These are phyloP conservation scores for Exserohilum rostratum DNA, from an alignment of 2,329 filamentous ascomycete genomes.

Conservation along the genomic window DNA sequence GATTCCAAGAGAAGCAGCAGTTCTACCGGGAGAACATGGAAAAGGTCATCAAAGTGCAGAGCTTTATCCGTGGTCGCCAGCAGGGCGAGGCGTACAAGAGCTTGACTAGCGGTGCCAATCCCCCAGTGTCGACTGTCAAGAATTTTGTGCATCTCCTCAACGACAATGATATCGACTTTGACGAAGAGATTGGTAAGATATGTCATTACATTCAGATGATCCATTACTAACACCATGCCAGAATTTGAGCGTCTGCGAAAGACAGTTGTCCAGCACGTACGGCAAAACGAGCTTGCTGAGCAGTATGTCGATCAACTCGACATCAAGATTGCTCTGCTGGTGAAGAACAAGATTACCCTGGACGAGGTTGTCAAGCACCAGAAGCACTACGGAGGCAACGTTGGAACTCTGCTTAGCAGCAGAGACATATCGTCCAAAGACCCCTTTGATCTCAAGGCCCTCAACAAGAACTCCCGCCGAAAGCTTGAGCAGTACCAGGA, in stretches of 20 bases:
- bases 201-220: too few species aligned
- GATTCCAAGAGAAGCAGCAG: slow-evolving; percentile 82
- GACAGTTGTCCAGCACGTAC: slow-evolving; percentile 94
- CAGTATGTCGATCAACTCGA: slow-evolving; percentile 98
- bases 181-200: slow-evolving; percentile 78
- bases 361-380: slow-evolving; percentile 98
- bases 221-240: slow-evolving; percentile 29
- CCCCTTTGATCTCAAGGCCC: slow-evolving; percentile 92
- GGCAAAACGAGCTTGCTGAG: slow-evolving; percentile 95
- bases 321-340: slow-evolving; percentile 96
- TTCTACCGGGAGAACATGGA: slow-evolving; percentile 98
- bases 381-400: slow-evolving; percentile 90
- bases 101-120: slow-evolving; percentile 93
- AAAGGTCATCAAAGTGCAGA: slow-evolving; percentile 98
- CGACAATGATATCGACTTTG: slow-evolving; percentile 98
- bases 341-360: slow-evolving; percentile 99
- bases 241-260: slow-evolving; percentile 95
- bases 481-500: slow-evolving; percentile 98
- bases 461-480: slow-evolving; percentile 94
- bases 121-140: slow-evolving; percentile 94
- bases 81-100: slow-evolving; percentile 99
- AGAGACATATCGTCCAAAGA: slow-evolving; percentile 87
- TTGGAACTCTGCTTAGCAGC: slow-evolving; percentile 83
- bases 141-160: slow-evolving; percentile 98
- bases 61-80: slow-evolving; percentile 90